A percentile compares a stretch with the other conserved stretches of the same genome.
phyloP scores from a whole-genome alignment of 768 basidiomycete genomes.

The Fomitopsis serialis region DNA sequence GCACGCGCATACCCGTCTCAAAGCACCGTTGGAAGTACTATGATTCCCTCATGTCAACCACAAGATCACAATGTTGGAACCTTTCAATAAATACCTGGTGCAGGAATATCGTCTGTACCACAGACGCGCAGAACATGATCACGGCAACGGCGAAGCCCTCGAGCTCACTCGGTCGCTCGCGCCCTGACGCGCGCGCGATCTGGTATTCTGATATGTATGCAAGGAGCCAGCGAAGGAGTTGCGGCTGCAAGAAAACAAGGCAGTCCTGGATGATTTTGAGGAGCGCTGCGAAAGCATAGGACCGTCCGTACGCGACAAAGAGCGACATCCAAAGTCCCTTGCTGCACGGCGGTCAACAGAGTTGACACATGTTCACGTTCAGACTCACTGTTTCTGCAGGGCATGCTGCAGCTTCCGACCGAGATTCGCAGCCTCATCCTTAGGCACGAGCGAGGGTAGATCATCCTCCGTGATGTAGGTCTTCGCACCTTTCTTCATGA shows the following conservation, averaged over 20 bases:
- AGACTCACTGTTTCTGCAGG: slow-evolving; percentile 57
- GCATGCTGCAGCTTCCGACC: slow-evolving; percentile 55
- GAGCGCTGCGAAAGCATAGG: slow-evolving; percentile 54
- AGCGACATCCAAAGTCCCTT: slow-evolving; percentile 70
- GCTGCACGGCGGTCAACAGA: slow-evolving; percentile 25
- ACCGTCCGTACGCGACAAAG: slow-evolving; percentile 71
- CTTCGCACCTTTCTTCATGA: slow-evolving; percentile 64
- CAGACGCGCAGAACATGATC: slow-evolving; percentile 76
- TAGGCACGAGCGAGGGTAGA: slow-evolving; percentile 64
- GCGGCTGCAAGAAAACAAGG: slow-evolving; percentile 82
- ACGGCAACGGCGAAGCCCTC: slow-evolving; percentile 75
- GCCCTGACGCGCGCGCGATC: slow-evolving; percentile 27
- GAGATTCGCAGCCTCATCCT: slow-evolving; percentile 68
- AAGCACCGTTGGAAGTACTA: slow-evolving; percentile 85
- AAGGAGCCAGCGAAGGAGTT: slow-evolving; percentile 75
- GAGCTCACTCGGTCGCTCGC: slow-evolving; percentile 31
- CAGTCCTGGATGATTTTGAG: slow-evolving; percentile 80
- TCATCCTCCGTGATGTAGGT: slow-evolving; percentile 81
- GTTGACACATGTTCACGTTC: not conserved
- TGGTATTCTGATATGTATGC: slow-evolving; percentile 81
- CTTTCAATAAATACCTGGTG: slow-evolving; percentile 54
- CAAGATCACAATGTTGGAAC: not conserved
- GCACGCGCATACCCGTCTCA: slow-evolving; percentile 90
- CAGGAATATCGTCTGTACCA: slow-evolving; percentile 72
- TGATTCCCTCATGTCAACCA: not conserved